Evolutionary conservation across 2,329 filamentous ascomycete species (phyloP).

Genomic region (Penicillium sp.): DNA sequence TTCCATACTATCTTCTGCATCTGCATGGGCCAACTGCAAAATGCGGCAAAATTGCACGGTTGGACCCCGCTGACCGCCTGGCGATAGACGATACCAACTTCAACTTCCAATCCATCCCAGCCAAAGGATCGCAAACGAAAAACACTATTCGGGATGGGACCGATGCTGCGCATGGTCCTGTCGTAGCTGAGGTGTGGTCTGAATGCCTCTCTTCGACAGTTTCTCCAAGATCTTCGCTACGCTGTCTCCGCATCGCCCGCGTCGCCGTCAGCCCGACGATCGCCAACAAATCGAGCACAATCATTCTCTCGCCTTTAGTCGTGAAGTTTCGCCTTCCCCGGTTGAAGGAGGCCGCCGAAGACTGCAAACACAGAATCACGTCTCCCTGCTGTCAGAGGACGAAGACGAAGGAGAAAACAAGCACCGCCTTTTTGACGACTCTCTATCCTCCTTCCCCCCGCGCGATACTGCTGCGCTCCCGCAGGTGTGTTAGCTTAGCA

Average conservation of each 20-base stretch:
- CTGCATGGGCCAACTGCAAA: constrained; percentile 7
- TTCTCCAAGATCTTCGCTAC: constrained; percentile 18
- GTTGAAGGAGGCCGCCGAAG: neutral
- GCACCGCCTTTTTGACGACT: neutral
- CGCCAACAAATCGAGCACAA: constrained; percentile 11
- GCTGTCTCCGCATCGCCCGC: constrained; percentile 25
- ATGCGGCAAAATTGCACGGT: constrained; percentile 6
- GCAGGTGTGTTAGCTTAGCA: constrained; percentile 8
- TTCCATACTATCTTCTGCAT: no score
- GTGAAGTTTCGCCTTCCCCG: constrained; percentile 8
- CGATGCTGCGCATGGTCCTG: constrained; percentile 10
- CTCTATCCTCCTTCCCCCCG: neutral
- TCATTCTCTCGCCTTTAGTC: neutral
- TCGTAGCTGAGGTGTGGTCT: constrained; percentile 9
- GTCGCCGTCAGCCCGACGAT: constrained; percentile 18
- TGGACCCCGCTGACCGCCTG: constrained; percentile 17
- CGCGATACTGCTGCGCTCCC: constrained; percentile 1
- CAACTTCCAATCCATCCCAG: neutral
- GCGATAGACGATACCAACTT: constrained; percentile 15
- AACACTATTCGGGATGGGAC: constrained; percentile 17
- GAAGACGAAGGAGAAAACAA: neutral
- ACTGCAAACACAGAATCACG: neutral
- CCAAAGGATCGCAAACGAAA: neutral
- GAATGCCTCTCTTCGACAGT: constrained; percentile 23
- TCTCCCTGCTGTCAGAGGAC: neutral